phyloP scores from a whole-genome alignment of 2,329 filamentous ascomycete genomes.

The Stemphylium beticola region DNA sequence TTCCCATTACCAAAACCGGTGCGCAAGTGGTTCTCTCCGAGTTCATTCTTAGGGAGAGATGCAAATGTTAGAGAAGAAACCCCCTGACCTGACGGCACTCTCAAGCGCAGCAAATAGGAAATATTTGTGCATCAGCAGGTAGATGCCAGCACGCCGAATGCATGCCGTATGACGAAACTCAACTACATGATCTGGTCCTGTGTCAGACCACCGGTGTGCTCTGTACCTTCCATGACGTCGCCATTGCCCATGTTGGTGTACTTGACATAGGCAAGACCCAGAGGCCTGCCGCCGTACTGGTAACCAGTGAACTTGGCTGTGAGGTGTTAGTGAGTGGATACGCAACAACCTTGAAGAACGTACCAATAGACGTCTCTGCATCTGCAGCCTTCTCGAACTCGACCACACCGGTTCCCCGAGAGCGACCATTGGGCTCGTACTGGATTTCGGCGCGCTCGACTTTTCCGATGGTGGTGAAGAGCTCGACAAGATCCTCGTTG shows the following conservation, averaged over 20 bases:
- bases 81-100: conserved; percentile 20
- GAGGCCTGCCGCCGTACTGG: conserved; percentile 92
- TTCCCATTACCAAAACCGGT: conserved; percentile 12
- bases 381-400: conserved; percentile 84
- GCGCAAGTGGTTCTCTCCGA: conserved; percentile 20
- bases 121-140: conserved; percentile 5
- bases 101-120: conserved; percentile 10
- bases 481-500: conserved; percentile 94
- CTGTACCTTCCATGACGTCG: conserved; percentile 82
- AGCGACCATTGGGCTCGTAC: conserved; percentile 95
- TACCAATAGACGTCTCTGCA: conserved; percentile 86
- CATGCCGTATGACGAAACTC: not conserved
- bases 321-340: conserved; percentile 31
- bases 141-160: conserved; percentile 9
- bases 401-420: conserved; percentile 94
- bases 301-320: conserved; percentile 94
- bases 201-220: conserved; percentile 73
- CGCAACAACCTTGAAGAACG: conserved; percentile 26
- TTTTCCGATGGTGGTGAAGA: conserved; percentile 97
- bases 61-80: conserved; percentile 21
- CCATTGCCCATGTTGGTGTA: conserved; percentile 73
- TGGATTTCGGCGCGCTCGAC: conserved; percentile 99
- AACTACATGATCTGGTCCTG: conserved; percentile 96
- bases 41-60: conserved; percentile 27
- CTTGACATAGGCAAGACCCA: conserved; percentile 92